phyloP scores from a whole-genome alignment of 306 rosid species.

The Cucurbita moschata region DNA sequence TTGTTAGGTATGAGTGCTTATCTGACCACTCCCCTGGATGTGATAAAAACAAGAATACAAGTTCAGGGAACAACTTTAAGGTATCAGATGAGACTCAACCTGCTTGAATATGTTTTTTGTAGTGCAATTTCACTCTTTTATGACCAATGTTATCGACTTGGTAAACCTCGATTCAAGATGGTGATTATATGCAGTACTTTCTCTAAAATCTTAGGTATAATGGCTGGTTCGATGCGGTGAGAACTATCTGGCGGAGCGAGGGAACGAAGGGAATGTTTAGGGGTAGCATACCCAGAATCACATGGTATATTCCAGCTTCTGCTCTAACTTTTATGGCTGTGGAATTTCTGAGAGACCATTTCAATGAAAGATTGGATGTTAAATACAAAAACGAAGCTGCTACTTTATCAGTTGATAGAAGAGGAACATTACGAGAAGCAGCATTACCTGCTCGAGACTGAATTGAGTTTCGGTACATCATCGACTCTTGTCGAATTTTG shows the following conservation, averaged over 20 bases:
- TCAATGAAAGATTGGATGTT: constrained; percentile 25
- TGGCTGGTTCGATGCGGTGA: constrained; percentile 65
- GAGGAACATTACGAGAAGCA: constrained; percentile 22
- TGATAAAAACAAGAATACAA: constrained; percentile 73
- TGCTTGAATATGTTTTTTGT: background rate
- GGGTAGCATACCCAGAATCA: constrained; percentile 74
- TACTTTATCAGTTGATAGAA: constrained; percentile 32
- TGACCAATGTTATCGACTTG: background rate
- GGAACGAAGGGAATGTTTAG: constrained; percentile 63
- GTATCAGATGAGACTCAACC: constrained; percentile 16
- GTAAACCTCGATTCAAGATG: background rate
- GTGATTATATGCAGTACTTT: background rate
- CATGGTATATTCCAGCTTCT: constrained; percentile 89
- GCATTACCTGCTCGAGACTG: constrained; percentile 12
- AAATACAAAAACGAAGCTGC: constrained; percentile 23
- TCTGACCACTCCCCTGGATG: constrained; percentile 87
- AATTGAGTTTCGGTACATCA: background rate
- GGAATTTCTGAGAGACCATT: constrained; percentile 66
- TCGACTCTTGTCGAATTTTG: background rate
- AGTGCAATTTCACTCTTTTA: background rate
- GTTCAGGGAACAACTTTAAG: constrained; percentile 68
- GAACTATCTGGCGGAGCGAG: constrained; percentile 45
- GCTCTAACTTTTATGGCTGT: constrained; percentile 88
- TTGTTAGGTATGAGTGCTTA: constrained; percentile 64
- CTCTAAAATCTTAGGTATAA: constrained; percentile 32